phyloP scores from a whole-genome alignment of 192 early-diverging fungal genomes.

The Linnemannia schmuckeri region DNA sequence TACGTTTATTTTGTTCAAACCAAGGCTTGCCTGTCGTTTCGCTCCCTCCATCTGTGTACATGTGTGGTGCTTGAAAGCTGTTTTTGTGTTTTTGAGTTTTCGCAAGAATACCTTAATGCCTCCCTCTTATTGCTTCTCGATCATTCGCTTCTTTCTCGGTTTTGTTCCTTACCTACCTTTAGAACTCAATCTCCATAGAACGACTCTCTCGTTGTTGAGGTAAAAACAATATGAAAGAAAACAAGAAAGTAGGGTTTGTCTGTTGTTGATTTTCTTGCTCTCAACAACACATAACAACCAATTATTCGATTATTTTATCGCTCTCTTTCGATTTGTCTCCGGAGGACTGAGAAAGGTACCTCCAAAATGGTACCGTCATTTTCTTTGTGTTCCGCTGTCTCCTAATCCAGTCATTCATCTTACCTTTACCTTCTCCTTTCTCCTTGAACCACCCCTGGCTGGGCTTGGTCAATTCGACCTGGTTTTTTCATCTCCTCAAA shows the following conservation, averaged over 20 bases:
- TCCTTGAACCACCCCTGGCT: neutral
- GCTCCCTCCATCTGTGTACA: neutral
- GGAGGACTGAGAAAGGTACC: neutral
- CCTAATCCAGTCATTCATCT: neutral
- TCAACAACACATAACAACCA: neutral
- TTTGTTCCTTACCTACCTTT: neutral
- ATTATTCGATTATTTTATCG: conserved; percentile 9
- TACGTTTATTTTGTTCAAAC: too few species aligned
- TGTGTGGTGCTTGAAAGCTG: neutral
- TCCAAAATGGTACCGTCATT: neutral
- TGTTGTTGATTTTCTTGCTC: neutral
- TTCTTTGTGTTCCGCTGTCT: neutral
- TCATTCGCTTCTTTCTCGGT: neutral
- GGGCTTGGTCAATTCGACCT: neutral
- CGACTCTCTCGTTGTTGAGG: too few species aligned
- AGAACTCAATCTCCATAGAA: neutral
- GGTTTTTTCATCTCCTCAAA: neutral
- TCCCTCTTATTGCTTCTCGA: neutral
- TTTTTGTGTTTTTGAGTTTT: neutral
- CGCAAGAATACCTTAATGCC: neutral
- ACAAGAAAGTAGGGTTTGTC: neutral
- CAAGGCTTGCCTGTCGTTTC: neutral
- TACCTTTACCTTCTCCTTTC: too few species aligned
- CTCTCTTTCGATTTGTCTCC: neutral
- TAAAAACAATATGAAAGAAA: too few species aligned